Evolutionary conservation across 1,139 yeast species (phyloP), one percentile per base, ranked within the genome.

Genomic region (Candida anutae): DNA sequence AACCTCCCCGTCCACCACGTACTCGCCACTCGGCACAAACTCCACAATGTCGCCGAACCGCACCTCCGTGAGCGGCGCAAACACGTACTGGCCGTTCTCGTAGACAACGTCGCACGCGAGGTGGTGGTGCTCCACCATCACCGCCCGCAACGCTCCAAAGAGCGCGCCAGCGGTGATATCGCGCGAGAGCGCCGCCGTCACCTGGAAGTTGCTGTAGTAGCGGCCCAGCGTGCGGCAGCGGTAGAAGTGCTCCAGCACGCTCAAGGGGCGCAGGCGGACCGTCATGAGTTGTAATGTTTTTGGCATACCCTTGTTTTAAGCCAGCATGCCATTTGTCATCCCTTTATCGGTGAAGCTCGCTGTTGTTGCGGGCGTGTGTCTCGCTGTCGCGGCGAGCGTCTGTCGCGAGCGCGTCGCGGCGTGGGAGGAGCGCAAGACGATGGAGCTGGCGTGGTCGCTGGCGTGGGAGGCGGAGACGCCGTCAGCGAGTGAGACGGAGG

Each of bases 241-340:
- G 33, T 54, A 57, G 37, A 58, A 57, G 37, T 57, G 51, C 33
- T 64, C 70, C n/a, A 46, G 44, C 5, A 39, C 31, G 27, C 65
- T 54, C 33, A 63, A 48, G 0, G 55, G 55, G 8, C 53, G n/a
- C n/a, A n/a, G n/a, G n/a, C n/a, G n/a, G n/a, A n/a, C n/a, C n/a
- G n/a, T n/a, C n/a, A n/a, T n/a, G n/a, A n/a, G n/a, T n/a, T n/a
- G n/a, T n/a, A n/a, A n/a, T n/a, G n/a, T n/a, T n/a, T n/a, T n/a
- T n/a, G n/a, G n/a, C n/a, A n/a, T n/a, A n/a, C n/a, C n/a, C n/a
- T n/a, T n/a, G n/a, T n/a, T n/a, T n/a, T n/a, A n/a, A n/a, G n/a
- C n/a, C n/a, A n/a, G n/a, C n/a, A n/a, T n/a, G n/a, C n/a, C n/a
- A n/a, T n/a, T n/a, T n/a, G n/a, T n/a, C n/a, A n/a, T n/a, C n/a